A percentile compares a stretch with the other conserved stretches of the same genome.
Conservation (phyloP, 78 protist species). For the Salpingoeca rosetta region DNA sequence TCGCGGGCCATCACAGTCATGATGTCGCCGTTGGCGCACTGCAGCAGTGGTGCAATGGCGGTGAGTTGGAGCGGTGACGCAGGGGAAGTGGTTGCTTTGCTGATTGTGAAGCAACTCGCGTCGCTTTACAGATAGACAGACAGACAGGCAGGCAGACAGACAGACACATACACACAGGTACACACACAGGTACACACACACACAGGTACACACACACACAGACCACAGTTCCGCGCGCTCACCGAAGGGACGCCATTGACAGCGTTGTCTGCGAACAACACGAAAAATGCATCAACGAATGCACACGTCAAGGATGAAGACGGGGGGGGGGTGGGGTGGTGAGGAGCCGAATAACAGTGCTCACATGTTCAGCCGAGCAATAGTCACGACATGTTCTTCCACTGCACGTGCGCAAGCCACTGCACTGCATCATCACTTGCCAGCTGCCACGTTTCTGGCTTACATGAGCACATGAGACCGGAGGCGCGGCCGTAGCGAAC, state of each 20-base stretch:
- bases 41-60: too few species aligned
- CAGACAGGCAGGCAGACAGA: too few species aligned
- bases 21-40: constrained; percentile 24
- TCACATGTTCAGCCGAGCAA: neutral
- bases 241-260: constrained; percentile 34
- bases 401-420: too few species aligned
- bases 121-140: too few species aligned
- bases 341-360: constrained; percentile 18
- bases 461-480: constrained; percentile 19
- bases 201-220: too few species aligned
- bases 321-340: neutral
- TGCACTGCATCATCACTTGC: too few species aligned
- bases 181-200: too few species aligned
- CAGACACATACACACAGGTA: too few species aligned
- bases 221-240: too few species aligned
- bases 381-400: neutral
- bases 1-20: constrained; percentile 5
- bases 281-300: neutral
- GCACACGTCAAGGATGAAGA: neutral
- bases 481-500: neutral
- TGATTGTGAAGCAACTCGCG: too few species aligned
- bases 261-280: constrained; percentile 47
- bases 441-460: constrained; percentile 2
- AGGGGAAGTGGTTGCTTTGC: too few species aligned
- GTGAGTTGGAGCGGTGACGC: too few species aligned